Percentiles rank a stretch among this genome's conserved stretches.
Conservation (phyloP, 352 stramenopile genomes). For the Globisporangium radiosum region DNA sequence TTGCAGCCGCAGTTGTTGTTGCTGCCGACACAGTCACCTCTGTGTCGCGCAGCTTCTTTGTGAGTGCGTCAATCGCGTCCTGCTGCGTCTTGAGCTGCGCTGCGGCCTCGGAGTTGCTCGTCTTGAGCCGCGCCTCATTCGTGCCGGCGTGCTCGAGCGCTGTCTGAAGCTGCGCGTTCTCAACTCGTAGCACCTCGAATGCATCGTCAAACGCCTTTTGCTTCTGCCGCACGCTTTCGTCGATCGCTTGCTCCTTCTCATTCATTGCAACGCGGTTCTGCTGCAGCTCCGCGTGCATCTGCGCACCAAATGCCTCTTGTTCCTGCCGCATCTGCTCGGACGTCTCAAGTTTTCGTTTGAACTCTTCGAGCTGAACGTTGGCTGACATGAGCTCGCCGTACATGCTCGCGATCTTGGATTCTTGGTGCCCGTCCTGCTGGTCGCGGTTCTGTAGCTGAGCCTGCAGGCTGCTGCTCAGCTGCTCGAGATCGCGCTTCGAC, state of each 20-base stretch:
- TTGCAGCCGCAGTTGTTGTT: constrained; percentile 2
- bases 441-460: constrained; percentile 53
- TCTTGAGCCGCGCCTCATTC: constrained; percentile 26
- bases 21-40: constrained; percentile 12
- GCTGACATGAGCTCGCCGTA: constrained; percentile 68
- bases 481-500: constrained; percentile 67
- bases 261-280: constrained; percentile 31
- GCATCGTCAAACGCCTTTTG: constrained; percentile 21
- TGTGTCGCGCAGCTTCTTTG: constrained; percentile 21
- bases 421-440: constrained; percentile 54
- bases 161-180: constrained; percentile 36
- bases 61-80: constrained; percentile 36
- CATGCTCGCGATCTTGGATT: constrained; percentile 60
- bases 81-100: constrained; percentile 25
- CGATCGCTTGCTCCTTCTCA: constrained; percentile 39
- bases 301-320: constrained; percentile 41
- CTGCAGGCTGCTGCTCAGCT: constrained; percentile 45
- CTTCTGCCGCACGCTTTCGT: constrained; percentile 37
- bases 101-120: constrained; percentile 24
- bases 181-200: constrained; percentile 25
- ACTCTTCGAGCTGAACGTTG: constrained; percentile 71
- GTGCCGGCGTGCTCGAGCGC: constrained; percentile 29
- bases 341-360: constrained; percentile 53
- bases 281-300: constrained; percentile 51
- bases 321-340: constrained; percentile 66